These are phyloP conservation scores for Entomortierella chlamydospora DNA, from an alignment of 192 early-diverging fungal genomes.

Conservation along the genomic window DNA sequence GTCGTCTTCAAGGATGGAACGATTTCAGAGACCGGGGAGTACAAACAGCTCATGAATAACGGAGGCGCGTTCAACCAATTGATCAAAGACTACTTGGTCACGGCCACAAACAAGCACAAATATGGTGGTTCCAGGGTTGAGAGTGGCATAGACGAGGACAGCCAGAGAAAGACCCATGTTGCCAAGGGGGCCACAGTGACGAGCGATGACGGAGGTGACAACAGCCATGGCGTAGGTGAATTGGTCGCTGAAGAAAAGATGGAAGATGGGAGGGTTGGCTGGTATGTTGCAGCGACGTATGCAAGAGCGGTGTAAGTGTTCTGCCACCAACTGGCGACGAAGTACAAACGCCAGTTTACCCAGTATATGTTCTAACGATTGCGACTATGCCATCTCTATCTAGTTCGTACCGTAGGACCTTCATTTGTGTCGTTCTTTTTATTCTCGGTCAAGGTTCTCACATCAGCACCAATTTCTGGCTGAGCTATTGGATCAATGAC, in stretches of 20 bases:
- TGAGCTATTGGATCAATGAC: neutral
- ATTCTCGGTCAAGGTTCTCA: neutral
- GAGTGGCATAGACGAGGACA: neutral
- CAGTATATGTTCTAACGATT: no score
- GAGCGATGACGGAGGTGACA: neutral
- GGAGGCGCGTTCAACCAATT: constrained; percentile 67
- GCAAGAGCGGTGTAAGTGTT: no score
- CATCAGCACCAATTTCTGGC: neutral
- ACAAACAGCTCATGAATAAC: constrained; percentile 66
- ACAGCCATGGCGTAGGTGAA: neutral
- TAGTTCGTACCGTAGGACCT: neutral
- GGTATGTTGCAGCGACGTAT: no score
- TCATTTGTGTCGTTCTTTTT: neutral
- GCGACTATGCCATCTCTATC: no score
- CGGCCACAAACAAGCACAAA: neutral
- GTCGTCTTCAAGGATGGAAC: constrained; percentile 75
- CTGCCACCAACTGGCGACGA: no score
- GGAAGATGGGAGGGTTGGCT: neutral
- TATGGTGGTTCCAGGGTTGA: neutral
- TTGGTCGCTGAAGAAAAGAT: neutral
- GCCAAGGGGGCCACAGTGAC: no score
- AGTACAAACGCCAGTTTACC: no score
- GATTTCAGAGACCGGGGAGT: constrained; percentile 72
- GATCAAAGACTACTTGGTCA: constrained; percentile 72
- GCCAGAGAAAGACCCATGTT: neutral